These are phyloP conservation scores for Vigna hirtella DNA, from an alignment of 306 rosid genomes.

Conservation along the genomic window DNA sequence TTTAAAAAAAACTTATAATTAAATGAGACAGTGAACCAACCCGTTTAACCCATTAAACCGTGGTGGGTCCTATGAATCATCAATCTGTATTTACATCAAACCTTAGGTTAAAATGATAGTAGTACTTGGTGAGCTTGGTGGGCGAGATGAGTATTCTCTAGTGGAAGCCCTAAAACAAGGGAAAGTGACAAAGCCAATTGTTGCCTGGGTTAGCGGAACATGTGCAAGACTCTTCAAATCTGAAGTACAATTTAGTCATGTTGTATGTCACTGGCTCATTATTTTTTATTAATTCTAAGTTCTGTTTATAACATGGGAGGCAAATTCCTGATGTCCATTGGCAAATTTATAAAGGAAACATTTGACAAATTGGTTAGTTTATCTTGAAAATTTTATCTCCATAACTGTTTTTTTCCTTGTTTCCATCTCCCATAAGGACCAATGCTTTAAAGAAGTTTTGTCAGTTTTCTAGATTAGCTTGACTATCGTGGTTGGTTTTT, in stretches of 20 bases:
- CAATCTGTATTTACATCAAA: conserved; percentile 33
- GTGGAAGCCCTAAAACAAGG: conserved; percentile 90
- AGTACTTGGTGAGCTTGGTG: conserved; percentile 96
- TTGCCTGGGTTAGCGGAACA: conserved; percentile 98
- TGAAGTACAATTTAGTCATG: conserved; percentile 95
- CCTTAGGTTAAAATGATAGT: conserved; percentile 84
- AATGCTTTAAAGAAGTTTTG: conserved; percentile 12
- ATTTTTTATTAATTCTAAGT: conserved; percentile 16
- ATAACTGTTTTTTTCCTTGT: not conserved
- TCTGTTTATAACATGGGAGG: not conserved
- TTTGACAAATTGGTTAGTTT: conserved; percentile 76
- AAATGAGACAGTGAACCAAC: too few species aligned
- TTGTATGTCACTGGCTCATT: conserved; percentile 65
- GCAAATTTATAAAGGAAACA: conserved; percentile 56
- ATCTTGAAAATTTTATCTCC: conserved; percentile 27
- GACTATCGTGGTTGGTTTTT: conserved; percentile 26
- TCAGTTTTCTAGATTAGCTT: conserved; percentile 17
- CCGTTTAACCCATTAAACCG: too few species aligned
- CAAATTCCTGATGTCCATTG: conserved; percentile 31
- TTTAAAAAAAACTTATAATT: too few species aligned
- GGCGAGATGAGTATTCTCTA: conserved; percentile 86
- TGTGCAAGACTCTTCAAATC: conserved; percentile 93
- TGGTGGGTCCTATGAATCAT: conserved; percentile 1
- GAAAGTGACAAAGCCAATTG: conserved; percentile 86
- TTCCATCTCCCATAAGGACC: not conserved